A percentile compares a stretch with the other conserved stretches of the same genome.
These are phyloP conservation scores for Meira miltonrushii DNA, from an alignment of 1,284 basidiomycete genomes.

Conservation along the genomic window DNA sequence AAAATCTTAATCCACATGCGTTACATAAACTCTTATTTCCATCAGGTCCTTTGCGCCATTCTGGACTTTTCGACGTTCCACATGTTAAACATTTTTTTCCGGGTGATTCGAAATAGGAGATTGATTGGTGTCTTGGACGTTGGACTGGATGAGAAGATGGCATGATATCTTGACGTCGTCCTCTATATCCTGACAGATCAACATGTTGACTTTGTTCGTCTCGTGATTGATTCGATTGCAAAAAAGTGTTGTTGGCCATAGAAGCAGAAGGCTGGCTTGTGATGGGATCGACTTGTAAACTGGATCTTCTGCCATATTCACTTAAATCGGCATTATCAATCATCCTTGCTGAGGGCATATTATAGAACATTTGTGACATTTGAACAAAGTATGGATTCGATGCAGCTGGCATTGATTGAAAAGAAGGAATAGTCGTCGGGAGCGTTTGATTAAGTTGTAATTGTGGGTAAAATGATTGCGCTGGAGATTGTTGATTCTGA, in stretches of 20 bases:
- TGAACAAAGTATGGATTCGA: no score
- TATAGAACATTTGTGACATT: no score
- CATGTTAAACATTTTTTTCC: conserved; percentile 49
- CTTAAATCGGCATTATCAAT: no score
- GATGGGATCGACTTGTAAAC: no score
- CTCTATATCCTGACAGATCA: background rate
- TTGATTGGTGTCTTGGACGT: background rate
- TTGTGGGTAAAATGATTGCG: no score
- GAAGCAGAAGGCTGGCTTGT: no score
- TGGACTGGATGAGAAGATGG: conserved; percentile 15
- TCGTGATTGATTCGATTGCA: background rate
- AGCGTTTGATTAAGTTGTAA: no score
- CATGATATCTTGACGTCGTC: conserved; percentile 5
- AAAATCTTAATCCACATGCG: conserved; percentile 48
- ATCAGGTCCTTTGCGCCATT: conserved; percentile 71
- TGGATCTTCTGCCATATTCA: no score
- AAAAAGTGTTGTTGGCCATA: no score
- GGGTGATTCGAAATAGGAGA: no score
- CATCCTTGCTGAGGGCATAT: no score
- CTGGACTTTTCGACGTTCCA: conserved; percentile 66
- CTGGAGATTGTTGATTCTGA: background rate
- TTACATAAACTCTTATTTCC: conserved; percentile 50
- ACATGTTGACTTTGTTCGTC: background rate
- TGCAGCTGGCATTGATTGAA: background rate
- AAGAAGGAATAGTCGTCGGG: background rate